A percentile compares a stretch with the other conserved stretches of the same genome.
phyloP scores from a whole-genome alignment of 129 eudicot genomes.

The Lactuca saligna region DNA sequence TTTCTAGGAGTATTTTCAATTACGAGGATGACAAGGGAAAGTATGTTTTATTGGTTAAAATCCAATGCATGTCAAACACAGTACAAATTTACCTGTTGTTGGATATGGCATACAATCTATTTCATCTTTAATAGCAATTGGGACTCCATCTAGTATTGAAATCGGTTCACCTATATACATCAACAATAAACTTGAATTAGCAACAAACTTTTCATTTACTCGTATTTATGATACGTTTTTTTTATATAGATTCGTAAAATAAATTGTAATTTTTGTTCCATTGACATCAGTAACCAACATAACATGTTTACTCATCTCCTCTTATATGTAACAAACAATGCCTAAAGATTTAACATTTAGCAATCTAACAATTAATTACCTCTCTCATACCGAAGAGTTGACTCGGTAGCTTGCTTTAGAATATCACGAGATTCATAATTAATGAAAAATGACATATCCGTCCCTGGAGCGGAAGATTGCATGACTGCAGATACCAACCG shows the following conservation, averaged over 20 bases:
- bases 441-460: conserved; percentile 85
- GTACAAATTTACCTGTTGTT: conserved; percentile 66
- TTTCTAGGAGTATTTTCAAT: too few species aligned
- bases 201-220: neutral
- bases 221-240: neutral
- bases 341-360: neutral
- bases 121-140: conserved; percentile 87
- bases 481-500: conserved; percentile 53
- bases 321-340: too few species aligned
- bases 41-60: too few species aligned
- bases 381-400: conserved; percentile 67
- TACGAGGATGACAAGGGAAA: too few species aligned
- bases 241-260: neutral
- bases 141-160: conserved; percentile 92
- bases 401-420: conserved; percentile 72
- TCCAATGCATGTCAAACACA: neutral
- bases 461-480: conserved; percentile 44
- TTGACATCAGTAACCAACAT: too few species aligned
- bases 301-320: too few species aligned
- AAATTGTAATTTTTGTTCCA: too few species aligned
- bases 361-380: conserved; percentile 35
- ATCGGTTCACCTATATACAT: conserved; percentile 66
- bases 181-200: neutral
- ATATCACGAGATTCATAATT: conserved; percentile 51
- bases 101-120: conserved; percentile 96